Base-by-base conservation (phyloP, 1,284 basidiomycete species). In the Sparassis latifolia region DNA sequence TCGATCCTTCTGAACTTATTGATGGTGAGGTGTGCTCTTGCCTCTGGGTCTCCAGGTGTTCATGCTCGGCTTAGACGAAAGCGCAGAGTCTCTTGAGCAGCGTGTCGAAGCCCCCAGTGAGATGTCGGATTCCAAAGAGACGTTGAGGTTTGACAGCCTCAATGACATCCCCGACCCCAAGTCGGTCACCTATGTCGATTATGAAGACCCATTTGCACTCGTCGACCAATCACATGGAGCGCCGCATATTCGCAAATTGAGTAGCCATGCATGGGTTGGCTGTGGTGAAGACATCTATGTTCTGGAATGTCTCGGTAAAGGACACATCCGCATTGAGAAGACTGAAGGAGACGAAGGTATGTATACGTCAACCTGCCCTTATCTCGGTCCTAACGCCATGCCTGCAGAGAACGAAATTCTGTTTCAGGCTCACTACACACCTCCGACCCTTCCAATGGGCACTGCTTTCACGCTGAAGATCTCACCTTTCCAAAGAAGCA, bases 121-220 rank as follows among this genome's bases (percentile, higher is more conserved):
- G 20, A 46, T 46, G 6, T 57, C 56, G 30, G 51, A 47, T 27
- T 49, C 27, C 31, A 10, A 50, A 5, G 27, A 28, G 3, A 31
- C 32, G 5, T 33, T 35, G 6, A 33, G 32, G 29, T 37, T 33
- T 6, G 60, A 66, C 52, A 62, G 50, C 12, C 50, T 55, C 10
- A 60, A 61, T 27, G 62, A 67, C 41, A 64, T 87, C 42, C 81
- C 82, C 1, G 66, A 74, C 4, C 84, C 88, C 0, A 78, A 68
- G 39, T 79, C 80, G 5, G 75, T 97, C 33, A 89, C 84, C 2
- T 95, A 89, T 58, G 75, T 80, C 39, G 93, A 97, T 60, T 81
- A 89, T 56, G 86, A 91, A 5, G 76, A 93, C 58, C 90, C 92
- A 0, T 89, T 89, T 53, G 73, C 78, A 10, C 71, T 89, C 49